These are phyloP conservation scores for Talaromyces amestolkiae DNA, from an alignment of 2,329 filamentous ascomycete genomes.

Conservation along the genomic window DNA sequence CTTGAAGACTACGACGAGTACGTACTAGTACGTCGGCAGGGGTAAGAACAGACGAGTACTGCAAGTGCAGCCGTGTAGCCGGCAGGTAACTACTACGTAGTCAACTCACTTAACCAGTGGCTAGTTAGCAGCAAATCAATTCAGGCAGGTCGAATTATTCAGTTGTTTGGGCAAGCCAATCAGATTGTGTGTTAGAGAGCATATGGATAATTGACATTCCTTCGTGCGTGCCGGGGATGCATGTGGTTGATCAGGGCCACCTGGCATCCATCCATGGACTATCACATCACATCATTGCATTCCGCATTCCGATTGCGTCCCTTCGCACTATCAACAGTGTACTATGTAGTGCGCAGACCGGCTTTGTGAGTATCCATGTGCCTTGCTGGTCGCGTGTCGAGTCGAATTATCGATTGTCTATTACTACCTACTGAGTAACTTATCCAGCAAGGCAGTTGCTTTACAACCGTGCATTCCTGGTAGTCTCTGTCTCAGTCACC, in stretches of 20 bases:
- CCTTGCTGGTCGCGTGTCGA: constrained; percentile 8
- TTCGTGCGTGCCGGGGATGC: not conserved
- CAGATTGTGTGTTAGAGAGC: not conserved
- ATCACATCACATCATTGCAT: not conserved
- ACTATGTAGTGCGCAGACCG: not conserved
- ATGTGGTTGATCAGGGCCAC: constrained; percentile 2
- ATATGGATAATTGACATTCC: not conserved
- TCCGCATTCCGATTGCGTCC: not conserved
- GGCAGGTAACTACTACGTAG: too few relatives aligned
- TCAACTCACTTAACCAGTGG: too few relatives aligned
- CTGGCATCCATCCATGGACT: not conserved
- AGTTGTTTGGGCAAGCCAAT: not conserved
- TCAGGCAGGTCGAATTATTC: not conserved
- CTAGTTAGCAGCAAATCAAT: too few relatives aligned
- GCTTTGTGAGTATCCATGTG: not conserved
- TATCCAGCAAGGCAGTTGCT: not conserved
- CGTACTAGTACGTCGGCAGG: too few relatives aligned
- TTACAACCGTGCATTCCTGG: too few relatives aligned
- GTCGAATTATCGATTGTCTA: not conserved
- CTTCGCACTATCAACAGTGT: too few relatives aligned
- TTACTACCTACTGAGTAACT: not conserved
- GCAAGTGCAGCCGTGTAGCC: not conserved
- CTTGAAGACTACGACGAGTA: not conserved
- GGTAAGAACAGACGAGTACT: not conserved
- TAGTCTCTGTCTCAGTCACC: too few relatives aligned